A percentile compares a stretch with the other conserved stretches of the same genome.
Evolutionary conservation across 805 yeast species (phyloP).

Genomic region (Priceomyces haplophilus): DNA sequence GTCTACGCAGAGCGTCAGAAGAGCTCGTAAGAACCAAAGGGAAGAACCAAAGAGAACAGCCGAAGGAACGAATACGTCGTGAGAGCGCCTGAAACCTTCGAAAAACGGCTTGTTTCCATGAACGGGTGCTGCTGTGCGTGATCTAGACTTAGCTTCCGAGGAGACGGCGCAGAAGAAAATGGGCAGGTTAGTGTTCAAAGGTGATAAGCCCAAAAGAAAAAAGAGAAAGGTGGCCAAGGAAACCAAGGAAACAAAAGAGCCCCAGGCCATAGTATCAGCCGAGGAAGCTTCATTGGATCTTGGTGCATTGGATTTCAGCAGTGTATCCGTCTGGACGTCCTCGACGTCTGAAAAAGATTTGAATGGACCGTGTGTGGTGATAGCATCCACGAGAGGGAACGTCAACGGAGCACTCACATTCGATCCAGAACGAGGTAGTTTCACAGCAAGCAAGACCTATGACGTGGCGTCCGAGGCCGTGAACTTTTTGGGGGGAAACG

Average conservation of each 20-base stretch:
- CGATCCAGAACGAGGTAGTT: background rate
- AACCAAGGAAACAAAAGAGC: background rate
- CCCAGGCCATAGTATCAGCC: background rate
- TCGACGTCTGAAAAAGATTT: constrained; percentile 7
- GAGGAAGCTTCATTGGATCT: background rate
- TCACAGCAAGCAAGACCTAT: background rate
- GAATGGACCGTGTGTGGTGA: constrained; percentile 11
- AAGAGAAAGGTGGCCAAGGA: constrained; percentile 3
- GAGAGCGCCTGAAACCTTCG: too few relatives aligned
- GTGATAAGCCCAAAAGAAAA: constrained; percentile 9
- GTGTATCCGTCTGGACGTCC: constrained; percentile 8
- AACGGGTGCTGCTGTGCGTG: background rate
- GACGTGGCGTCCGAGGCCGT: background rate
- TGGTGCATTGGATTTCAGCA: background rate
- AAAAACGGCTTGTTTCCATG: too few relatives aligned
- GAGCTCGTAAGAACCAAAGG: too few relatives aligned
- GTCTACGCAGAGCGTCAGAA: too few relatives aligned
- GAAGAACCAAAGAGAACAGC: too few relatives aligned
- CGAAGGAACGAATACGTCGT: too few relatives aligned
- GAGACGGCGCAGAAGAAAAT: constrained; percentile 1
- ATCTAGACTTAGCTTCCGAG: background rate
- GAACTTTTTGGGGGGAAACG: constrained; percentile 2
- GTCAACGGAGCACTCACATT: background rate
- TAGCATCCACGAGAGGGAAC: background rate
- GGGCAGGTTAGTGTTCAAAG: constrained; percentile 13